A percentile compares a stretch with the other conserved stretches of the same genome.
Conservation (phyloP, 805 yeast genomes). For the Novakomyces olei region DNA sequence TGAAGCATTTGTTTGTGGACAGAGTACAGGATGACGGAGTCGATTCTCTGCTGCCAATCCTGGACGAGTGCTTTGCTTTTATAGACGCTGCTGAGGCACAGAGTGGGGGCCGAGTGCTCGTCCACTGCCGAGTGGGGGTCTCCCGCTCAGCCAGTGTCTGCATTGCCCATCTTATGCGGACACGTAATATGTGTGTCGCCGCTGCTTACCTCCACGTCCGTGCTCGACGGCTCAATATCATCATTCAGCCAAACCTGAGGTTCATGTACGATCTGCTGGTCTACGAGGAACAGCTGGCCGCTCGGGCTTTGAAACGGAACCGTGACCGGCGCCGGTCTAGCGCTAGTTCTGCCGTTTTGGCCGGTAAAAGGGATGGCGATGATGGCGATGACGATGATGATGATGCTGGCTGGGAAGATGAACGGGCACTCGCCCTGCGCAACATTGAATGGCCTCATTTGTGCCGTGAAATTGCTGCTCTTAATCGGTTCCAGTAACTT, state of each 20-base stretch:
- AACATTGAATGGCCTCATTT: constrained; percentile 74
- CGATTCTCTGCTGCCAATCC: constrained; percentile 37
- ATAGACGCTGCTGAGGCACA: constrained; percentile 31
- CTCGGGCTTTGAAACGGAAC: constrained; percentile 9
- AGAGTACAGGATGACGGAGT: constrained; percentile 82
- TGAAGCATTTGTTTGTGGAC: constrained; percentile 36
- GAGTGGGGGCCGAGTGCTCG: constrained; percentile 35
- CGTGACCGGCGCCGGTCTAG: not conserved
- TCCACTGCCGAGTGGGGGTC: constrained; percentile 91
- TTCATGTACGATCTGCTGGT: constrained; percentile 77
- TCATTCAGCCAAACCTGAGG: constrained; percentile 80
- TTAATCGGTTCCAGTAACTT: constrained; percentile 57
- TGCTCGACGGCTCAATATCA: constrained; percentile 70
- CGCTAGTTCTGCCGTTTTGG: not conserved
- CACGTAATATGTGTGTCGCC: constrained; percentile 43
- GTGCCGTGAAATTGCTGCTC: constrained; percentile 58
- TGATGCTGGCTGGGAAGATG: not conserved
- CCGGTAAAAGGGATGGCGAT: constrained; percentile 4
- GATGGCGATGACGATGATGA: constrained; percentile 2
- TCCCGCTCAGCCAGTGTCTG: constrained; percentile 88
- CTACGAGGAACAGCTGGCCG: no score
- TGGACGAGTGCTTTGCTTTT: constrained; percentile 39
- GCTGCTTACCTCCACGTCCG: constrained; percentile 75
- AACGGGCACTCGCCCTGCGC: no score
- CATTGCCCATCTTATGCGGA: constrained; percentile 80